phyloP scores from a whole-genome alignment of 2,329 filamentous ascomycete genomes.

The Colletotrichum graminicola region DNA sequence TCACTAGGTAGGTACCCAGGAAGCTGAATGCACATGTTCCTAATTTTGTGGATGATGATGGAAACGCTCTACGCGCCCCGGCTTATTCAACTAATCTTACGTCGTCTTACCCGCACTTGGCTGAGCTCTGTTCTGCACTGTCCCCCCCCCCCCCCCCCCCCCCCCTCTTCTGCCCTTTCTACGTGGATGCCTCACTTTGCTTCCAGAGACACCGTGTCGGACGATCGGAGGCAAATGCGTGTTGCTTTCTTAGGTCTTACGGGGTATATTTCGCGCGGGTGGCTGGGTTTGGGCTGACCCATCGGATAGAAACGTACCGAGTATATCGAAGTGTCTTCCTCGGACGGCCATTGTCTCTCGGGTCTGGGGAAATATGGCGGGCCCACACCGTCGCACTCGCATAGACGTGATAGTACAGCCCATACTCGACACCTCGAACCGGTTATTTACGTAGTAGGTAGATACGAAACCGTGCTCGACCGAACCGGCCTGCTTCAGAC shows the following conservation, averaged over 20 bases:
- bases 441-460: background rate
- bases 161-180: background rate
- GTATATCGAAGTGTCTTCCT: background rate
- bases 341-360: background rate
- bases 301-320: background rate
- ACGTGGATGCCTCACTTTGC: slow-evolving; percentile 2
- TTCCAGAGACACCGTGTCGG: background rate
- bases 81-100: slow-evolving; percentile 7
- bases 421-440: background rate
- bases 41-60: background rate
- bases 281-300: background rate
- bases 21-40: background rate
- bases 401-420: background rate
- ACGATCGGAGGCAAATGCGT: slow-evolving; percentile 1
- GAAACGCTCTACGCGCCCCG: background rate
- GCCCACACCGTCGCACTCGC: background rate
- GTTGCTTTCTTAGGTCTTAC: slow-evolving; percentile 14
- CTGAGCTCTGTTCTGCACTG: background rate
- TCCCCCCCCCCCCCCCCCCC: background rate
- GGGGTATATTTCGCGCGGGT: background rate
- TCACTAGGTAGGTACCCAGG: background rate
- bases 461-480: background rate
- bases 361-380: background rate
- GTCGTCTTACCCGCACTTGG: slow-evolving; percentile 9
- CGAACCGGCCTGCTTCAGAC: background rate